Conservation (phyloP, 345 rosid genomes). For the Arabidopsis thaliana region DNA sequence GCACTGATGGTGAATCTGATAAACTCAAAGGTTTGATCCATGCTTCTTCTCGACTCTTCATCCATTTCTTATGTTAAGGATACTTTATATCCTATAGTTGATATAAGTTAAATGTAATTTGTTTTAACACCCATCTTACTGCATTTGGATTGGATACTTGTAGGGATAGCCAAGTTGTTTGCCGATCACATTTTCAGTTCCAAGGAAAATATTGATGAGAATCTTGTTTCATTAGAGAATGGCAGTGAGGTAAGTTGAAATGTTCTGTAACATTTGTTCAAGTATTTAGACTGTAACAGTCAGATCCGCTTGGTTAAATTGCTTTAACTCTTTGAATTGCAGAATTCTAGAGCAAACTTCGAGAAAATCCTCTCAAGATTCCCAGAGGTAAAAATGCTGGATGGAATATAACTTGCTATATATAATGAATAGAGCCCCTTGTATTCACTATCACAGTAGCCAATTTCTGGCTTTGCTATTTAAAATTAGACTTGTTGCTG, state of each 20-base stretch:
- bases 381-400: constrained; percentile 54
- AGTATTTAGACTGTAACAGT: background rate
- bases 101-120: background rate
- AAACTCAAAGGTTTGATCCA: constrained; percentile 55
- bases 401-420: constrained; percentile 12
- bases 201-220: constrained; percentile 74
- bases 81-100: background rate
- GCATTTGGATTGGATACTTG: constrained; percentile 37
- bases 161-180: constrained; percentile 63
- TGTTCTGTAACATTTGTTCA: constrained; percentile 23
- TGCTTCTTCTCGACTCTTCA: background rate
- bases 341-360: constrained; percentile 61
- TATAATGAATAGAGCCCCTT: background rate
- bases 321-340: constrained; percentile 26
- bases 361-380: constrained; percentile 57
- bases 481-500: background rate
- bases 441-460: background rate
- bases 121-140: background rate
- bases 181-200: constrained; percentile 58
- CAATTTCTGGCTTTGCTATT: background rate
- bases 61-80: background rate
- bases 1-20: constrained; percentile 47
- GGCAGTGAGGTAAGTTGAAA: constrained; percentile 55
- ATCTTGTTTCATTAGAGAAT: constrained; percentile 49
- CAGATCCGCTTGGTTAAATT: constrained; percentile 12